Base-by-base conservation (phyloP, 164 flowering plant species). In the Kalanchoe fedtschenkoi region DNA sequence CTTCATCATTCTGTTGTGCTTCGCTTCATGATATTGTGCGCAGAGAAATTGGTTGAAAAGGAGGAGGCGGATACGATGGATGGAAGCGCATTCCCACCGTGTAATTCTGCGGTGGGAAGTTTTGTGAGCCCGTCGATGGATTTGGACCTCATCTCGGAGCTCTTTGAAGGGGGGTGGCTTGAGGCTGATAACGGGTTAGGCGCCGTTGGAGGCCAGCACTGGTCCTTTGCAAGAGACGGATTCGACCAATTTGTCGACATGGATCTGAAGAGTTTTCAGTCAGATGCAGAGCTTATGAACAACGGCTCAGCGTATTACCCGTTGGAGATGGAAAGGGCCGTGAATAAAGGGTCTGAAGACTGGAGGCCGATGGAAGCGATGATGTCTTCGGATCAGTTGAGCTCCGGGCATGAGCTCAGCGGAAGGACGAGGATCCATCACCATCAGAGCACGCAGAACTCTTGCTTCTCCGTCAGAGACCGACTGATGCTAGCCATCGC, bases 1-100 rank as follows among this genome's bases (percentile, higher is more conserved):
- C 54, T 47, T 47, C 54, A 22, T 47, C 24, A 47, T 47, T 47
- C 54, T 47, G 21, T 21, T 47, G 54, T 47, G 54, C 54, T 22
- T 47, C 24, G 54, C 28, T 47, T 47, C 54, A 47, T 47, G 54
- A 47, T 22, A 47, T 14, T 47, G 29, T 11, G 2, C 13, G 26
- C 8, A 9, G 54, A 8, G 28, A 22, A 47, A 47, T 6, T 22
- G 1, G 1, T 47, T 47, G 22, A 21, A 22, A 47, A 22, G 3
- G 54, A 47, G 15, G 10, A 22, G 21, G 24, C 10, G 7, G 54
- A 28, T 21, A 47, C 54, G 8, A 47, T 47, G 54, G 54, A 47
- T 47, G 54, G 54, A 47, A 47, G 54, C 54, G 1, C 54, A 21
- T 47, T 47, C 54, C 28, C 54, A 47, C 54, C 54, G 11, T 9